Conservation (phyloP, 306 rosid species). For the Corylus heterophylla region DNA sequence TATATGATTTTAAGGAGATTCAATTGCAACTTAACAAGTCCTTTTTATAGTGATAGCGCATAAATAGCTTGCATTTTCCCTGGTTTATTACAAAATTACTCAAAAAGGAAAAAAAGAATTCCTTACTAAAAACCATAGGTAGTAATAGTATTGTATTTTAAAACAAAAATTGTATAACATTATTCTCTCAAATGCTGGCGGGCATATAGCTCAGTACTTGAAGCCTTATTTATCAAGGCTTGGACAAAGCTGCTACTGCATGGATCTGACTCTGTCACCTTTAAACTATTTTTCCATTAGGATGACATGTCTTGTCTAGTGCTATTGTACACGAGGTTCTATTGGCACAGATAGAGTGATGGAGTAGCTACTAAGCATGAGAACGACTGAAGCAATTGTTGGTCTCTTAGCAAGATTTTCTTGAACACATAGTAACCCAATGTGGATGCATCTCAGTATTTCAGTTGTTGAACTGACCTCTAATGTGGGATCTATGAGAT, state of each 20-base stretch:
- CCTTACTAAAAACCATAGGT: no score
- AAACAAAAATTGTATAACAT: no score
- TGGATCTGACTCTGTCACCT: no score
- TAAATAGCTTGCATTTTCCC: no score
- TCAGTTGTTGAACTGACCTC: neutral
- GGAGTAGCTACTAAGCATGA: constrained; percentile 14
- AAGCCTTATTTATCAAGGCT: neutral
- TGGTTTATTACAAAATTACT: no score
- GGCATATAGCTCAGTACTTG: constrained; percentile 12
- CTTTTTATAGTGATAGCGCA: no score
- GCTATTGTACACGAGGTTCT: neutral
- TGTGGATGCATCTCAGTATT: constrained; percentile 25
- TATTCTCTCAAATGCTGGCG: neutral
- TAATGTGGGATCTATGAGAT: neutral
- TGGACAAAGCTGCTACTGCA: neutral
- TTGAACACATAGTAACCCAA: constrained; percentile 28
- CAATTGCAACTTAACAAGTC: no score
- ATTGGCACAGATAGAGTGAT: constrained; percentile 1
- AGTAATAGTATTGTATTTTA: no score
- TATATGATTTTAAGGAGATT: no score
- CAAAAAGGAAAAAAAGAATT: no score
- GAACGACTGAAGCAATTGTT: neutral
- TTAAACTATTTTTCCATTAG: no score
- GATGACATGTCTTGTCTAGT: neutral
- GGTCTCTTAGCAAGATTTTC: no score